phyloP scores from a whole-genome alignment of 306 rosid species.

The Abrus precatorius region DNA sequence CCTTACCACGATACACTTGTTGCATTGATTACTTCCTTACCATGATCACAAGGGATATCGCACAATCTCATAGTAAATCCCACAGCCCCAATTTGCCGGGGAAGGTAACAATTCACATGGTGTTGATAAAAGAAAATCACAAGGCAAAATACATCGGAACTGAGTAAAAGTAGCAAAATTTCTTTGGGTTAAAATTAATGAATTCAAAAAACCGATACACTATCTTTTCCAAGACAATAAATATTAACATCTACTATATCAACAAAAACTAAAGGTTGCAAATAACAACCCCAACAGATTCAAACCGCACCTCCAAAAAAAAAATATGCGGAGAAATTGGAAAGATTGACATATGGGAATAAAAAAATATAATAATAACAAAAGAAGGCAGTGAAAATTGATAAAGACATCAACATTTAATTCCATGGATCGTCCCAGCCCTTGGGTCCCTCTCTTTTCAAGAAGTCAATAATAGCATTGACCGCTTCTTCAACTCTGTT shows the following conservation, averaged over 20 bases:
- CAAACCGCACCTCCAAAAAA: slow-evolving; percentile 11
- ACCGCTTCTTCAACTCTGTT: slow-evolving; percentile 91
- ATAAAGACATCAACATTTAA: slow-evolving; percentile 46
- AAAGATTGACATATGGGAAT: slow-evolving; percentile 31
- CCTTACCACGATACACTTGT: no score
- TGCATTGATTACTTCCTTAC: no score
- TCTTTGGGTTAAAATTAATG: slow-evolving; percentile 16
- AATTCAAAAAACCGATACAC: slow-evolving; percentile 20
- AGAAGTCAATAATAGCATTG: slow-evolving; percentile 77
- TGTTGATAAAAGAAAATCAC: neutral
- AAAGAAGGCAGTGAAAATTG: slow-evolving; percentile 11
- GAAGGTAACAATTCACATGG: neutral
- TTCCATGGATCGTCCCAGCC: slow-evolving; percentile 99
- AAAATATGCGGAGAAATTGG: slow-evolving; percentile 13
- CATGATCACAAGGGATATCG: neutral
- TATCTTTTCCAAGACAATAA: neutral
- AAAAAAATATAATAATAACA: slow-evolving; percentile 24
- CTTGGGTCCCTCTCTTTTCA: slow-evolving; percentile 89
- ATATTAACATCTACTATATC: slow-evolving; percentile 47
- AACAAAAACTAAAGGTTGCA: slow-evolving; percentile 50
- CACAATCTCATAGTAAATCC: slow-evolving; percentile 18
- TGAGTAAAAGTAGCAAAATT: slow-evolving; percentile 6
- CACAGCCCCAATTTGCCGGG: neutral
- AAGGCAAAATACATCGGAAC: neutral
- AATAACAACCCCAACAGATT: slow-evolving; percentile 43